Percentiles rank a stretch among this genome's conserved stretches.
Evolutionary conservation across 2,329 filamentous ascomycete species (phyloP).

Genomic region (Aspergillus sp.): DNA sequence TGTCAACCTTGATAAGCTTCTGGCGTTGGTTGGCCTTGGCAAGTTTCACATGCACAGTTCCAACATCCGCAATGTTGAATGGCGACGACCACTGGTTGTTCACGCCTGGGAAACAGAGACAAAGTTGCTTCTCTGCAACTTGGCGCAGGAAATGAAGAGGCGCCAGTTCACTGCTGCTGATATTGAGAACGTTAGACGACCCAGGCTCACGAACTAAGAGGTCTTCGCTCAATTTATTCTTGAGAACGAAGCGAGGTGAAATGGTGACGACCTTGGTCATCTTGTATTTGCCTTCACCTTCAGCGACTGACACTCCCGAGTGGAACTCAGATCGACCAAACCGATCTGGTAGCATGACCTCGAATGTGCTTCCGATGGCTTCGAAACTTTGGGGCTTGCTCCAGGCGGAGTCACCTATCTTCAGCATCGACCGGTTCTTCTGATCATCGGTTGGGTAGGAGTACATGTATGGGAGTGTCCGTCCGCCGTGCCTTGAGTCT

Average conservation of each 20-base stretch:
- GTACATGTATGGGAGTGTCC: constrained; percentile 91
- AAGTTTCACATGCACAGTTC: constrained; percentile 88
- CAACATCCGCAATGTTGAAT: constrained; percentile 94
- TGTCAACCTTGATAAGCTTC: constrained; percentile 77
- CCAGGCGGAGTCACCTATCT: constrained; percentile 87
- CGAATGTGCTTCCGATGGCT: constrained; percentile 87
- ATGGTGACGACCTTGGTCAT: constrained; percentile 93
- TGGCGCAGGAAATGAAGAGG: constrained; percentile 88
- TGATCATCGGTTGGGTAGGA: constrained; percentile 85
- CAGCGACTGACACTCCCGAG: constrained; percentile 79
- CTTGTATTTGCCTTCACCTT: constrained; percentile 96
- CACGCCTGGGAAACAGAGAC: constrained; percentile 85
- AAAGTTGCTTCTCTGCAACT: constrained; percentile 78
- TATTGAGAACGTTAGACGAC: constrained; percentile 75
- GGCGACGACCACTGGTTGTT: constrained; percentile 98
- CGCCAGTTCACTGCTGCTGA: constrained; percentile 73
- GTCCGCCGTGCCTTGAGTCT: constrained; percentile 48
- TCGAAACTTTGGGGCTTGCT: constrained; percentile 98
- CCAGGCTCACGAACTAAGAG: constrained; percentile 88
- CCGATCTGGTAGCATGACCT: constrained; percentile 74
- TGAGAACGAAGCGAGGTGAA: constrained; percentile 85
- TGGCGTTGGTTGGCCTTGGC: constrained; percentile 87
- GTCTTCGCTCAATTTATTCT: constrained; percentile 87
- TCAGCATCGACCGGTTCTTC: constrained; percentile 83
- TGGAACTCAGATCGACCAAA: constrained; percentile 77